Base-by-base conservation (phyloP, 768 basidiomycete species). In the Psilocybe sp. region DNA sequence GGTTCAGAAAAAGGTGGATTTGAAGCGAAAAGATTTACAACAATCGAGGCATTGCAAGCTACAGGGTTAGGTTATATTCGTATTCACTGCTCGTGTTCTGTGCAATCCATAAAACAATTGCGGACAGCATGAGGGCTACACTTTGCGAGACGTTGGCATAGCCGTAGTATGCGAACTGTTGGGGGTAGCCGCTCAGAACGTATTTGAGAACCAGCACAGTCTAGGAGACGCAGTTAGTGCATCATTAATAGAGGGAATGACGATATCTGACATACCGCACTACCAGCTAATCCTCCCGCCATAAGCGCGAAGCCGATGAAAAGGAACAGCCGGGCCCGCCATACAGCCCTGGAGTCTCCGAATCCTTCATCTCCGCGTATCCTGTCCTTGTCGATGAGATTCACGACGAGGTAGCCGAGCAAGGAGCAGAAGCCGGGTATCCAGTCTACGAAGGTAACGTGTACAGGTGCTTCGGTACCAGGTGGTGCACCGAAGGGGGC, bases 201-300 rank as follows among this genome's bases (percentile, higher is more conserved):
- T 98, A 98, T 68, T 98, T 98, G 62, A 98, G 76, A 46, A 98
- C 83, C 32, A 96, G 74, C 9, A 97, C 76, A 12, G 89, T 87
- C 95, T 98, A 64, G 1, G 31, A 12, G 36, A 46, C 33, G 36
- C 7, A 28, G 52, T 46, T 19, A 33, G 43, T 41, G 14, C 14
- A 20, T 23, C 31, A 45, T 42, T 1, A 6, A 19, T 4, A 3
- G 40, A n/a, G 34, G 6, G 15, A 43, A 18, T 5, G 39, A 46
- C 44, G 45, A 35, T 18, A 32, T 28, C 14, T 35, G 15, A 82
- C 94, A 60, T 62, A 98, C 95, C 64, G 97, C 82, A 62, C 93
- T 95, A 44, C 96, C 97, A n/a, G 96, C 97, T 40, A 98, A 65
- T 0, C 97, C 97, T 7, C 97, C 96, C 2, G 97, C 97, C 93